Base-by-base conservation (phyloP, 768 basidiomycete genomes). In the Ramaria rubella region DNA sequence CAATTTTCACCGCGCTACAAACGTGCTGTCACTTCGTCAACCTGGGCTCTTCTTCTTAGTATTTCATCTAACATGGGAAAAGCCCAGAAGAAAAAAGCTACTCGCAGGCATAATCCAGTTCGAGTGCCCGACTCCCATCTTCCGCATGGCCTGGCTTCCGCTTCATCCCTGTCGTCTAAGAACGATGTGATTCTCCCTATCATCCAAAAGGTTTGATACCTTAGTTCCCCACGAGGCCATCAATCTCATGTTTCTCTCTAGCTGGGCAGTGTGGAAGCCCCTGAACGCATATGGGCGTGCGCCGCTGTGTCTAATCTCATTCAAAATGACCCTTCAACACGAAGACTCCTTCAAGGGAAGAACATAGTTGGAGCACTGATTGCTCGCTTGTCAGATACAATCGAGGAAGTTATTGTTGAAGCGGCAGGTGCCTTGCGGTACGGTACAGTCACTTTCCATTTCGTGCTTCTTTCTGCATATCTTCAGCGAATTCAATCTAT, bases 271-370 rank as follows among this genome's bases (percentile, higher is more conserved):
- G 63, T 81, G 5, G 91, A 95, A 62, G 76, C 80, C 7, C 72
- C 78, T 1, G 94, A 97, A 61, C 82, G 94, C 52, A 90, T 91
- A 67, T 96, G 92, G 94, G 92, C 94, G 3, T 95, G 94, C 68
- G 92, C 94, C 23, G 93, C 94, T 1, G 87, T 95, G n/a, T 93
- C 90, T 11, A 95, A 91, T 69, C 74, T 97, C 49, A 95, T 95
- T 60, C 89, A 94, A 68, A 95, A 95, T 62, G 94, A 97, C 69
- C 87, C 94, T 19, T 90, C 91, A 6, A 96, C 94, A 14, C 76
- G 94, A 59, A 73, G 94, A 60, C 72, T 97, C 63, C 77, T 97
- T 19, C 94, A 95, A 65, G 88, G 90, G 27, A 92, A 90, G 72
- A 92, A 94, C 67, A 78, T 95, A 33, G 90, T 97, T 33, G 91